These are phyloP conservation scores for Silybum marianum DNA, from an alignment of 129 eudicot genomes.

Conservation along the genomic window DNA sequence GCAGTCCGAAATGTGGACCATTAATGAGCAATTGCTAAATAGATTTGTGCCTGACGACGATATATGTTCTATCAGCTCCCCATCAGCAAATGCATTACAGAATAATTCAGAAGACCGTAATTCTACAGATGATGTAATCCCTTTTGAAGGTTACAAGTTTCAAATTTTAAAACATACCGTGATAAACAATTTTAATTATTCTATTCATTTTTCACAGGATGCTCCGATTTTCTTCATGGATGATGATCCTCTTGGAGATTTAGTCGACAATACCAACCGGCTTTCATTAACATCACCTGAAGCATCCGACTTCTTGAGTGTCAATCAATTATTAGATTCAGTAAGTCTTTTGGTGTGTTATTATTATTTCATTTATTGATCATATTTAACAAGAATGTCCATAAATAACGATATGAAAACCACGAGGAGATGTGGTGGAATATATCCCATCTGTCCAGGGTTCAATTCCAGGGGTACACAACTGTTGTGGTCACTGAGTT, in stretches of 20 bases:
- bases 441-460: too few species aligned
- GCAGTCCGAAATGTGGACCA: slow-evolving; percentile 60
- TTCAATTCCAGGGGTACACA: too few species aligned
- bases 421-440: too few species aligned
- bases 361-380: slow-evolving; percentile 9
- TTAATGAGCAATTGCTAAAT: slow-evolving; percentile 65
- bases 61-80: slow-evolving; percentile 57
- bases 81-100: slow-evolving; percentile 36
- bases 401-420: neutral
- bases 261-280: slow-evolving; percentile 34
- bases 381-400: neutral
- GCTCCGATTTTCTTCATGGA: slow-evolving; percentile 45
- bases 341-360: slow-evolving; percentile 48
- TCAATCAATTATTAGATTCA: slow-evolving; percentile 82
- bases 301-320: slow-evolving; percentile 59
- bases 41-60: slow-evolving; percentile 87
- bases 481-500: too few species aligned
- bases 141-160: neutral
- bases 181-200: neutral
- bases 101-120: slow-evolving; percentile 31
- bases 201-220: slow-evolving; percentile 41
- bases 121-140: slow-evolving; percentile 58
- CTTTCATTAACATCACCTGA: slow-evolving; percentile 42
- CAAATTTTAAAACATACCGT: neutral
- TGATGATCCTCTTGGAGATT: slow-evolving; percentile 58